Evolutionary conservation across 164 flowering plant genomes (phyloP).

Genomic region (Liquidambar formosana): DNA sequence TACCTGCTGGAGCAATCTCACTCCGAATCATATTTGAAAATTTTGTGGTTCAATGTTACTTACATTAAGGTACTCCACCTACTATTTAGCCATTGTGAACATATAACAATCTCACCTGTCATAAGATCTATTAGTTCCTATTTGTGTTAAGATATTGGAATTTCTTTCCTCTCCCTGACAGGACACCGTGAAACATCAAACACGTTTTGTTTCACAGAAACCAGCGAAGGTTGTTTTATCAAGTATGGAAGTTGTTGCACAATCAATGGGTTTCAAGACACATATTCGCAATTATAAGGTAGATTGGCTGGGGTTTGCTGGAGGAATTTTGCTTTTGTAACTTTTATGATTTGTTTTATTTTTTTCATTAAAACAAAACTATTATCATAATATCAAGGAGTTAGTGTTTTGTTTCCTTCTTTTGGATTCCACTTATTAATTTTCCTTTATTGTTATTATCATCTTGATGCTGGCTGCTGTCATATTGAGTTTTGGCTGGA

Average conservation of each 20-base stretch:
- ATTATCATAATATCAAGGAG: not conserved
- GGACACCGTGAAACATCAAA: constrained; percentile 75
- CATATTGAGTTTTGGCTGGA: not conserved
- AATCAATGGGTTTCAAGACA: constrained; percentile 98
- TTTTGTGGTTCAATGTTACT: not conserved
- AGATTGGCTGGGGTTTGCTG: not conserved
- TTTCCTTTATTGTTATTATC: not conserved
- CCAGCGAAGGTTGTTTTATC: constrained; percentile 89
- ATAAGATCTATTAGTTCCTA: not conserved
- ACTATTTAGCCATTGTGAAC: not conserved
- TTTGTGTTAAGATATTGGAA: not conserved
- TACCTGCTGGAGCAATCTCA: constrained; percentile 1
- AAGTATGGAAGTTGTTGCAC: constrained; percentile 98
- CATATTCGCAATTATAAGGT: constrained; percentile 97
- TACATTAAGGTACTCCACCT: not conserved
- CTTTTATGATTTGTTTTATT: not conserved
- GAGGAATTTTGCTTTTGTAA: not conserved
- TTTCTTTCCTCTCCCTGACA: constrained; percentile 24
- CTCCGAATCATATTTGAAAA: not conserved
- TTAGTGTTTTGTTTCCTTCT: not conserved
- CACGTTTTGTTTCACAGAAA: constrained; percentile 86
- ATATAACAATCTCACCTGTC: not conserved
- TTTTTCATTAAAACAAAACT: not conserved
- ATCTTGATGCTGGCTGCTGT: not conserved
- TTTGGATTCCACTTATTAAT: not conserved